Base-by-base conservation (phyloP, 1,284 basidiomycete genomes). In the Trichosporon sp. region DNA sequence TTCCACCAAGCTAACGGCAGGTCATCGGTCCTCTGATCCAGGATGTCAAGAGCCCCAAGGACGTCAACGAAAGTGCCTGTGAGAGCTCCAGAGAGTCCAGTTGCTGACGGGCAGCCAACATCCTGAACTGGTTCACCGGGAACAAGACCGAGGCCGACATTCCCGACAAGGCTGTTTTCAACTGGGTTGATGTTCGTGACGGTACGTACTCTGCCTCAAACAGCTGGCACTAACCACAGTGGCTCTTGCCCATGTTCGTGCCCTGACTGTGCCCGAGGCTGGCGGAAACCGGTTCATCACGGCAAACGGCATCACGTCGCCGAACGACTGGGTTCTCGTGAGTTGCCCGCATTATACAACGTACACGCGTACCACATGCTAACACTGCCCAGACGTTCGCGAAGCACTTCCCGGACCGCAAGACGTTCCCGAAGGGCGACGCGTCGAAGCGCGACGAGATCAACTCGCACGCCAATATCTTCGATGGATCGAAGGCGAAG, bases 221-320 rank as follows among this genome's bases (percentile, higher is more conserved):
- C 18, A 18, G 13, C 6, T 18, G 13, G 12, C 7, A 15, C 65
- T 70, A 7, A 64, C 65, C 1, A 3, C 71, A 81, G 82, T 90
- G 23, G 89, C 87, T 0, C 80, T 85, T 6, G 88, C 87, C 0
- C 89, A 91, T 72, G 81, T 86, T 3, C 81, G 85, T 8, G 87
- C 89, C 0, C 81, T 90, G 1, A 83, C 85, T 42, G 85, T 84
- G 38, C 80, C 84, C 3, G 85, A 86, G n/a, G 90, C 90, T 0
- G 86, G 86, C 5, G 88, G 87, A 0, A 81, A 91, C 72, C 85
- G 91, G 0, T 87, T 89, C 76, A 85, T 90, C 73, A 72, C 86
- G 60, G 79, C 78, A 35, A 80, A 75, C 4, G 87, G 84, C 60
- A 72, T 79, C 12, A 74, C 75, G 62, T 71, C 72, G 38, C 77